Evolutionary conservation across 495 filamentous ascomycete species (phyloP).

Genomic region (Aspergillus steynii): DNA sequence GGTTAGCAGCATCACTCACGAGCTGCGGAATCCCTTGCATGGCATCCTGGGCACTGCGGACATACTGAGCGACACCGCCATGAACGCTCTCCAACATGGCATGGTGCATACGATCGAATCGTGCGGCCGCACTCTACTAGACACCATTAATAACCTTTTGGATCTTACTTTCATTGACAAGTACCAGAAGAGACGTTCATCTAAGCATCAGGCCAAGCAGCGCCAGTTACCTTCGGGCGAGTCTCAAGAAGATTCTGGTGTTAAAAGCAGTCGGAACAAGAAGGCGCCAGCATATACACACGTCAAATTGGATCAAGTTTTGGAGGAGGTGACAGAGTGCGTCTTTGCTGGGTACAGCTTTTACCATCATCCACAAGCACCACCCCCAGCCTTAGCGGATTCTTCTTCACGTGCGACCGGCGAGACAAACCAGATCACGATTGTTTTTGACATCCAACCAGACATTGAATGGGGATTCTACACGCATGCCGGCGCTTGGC

Average conservation of each 20-base stretch:
- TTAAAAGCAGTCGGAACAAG: slow-evolving; percentile 3
- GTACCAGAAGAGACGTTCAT: slow-evolving; percentile 14
- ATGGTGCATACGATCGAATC: slow-evolving; percentile 66
- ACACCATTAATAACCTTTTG: slow-evolving; percentile 67
- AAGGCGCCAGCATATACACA: slow-evolving; percentile 12
- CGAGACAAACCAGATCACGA: slow-evolving; percentile 30
- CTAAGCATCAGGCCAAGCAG: background rate
- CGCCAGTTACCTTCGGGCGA: background rate
- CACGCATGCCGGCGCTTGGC: slow-evolving; percentile 62
- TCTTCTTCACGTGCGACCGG: slow-evolving; percentile 15
- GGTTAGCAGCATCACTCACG: slow-evolving; percentile 69
- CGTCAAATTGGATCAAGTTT: slow-evolving; percentile 46
- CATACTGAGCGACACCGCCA: slow-evolving; percentile 57
- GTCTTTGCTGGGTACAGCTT: slow-evolving; percentile 54
- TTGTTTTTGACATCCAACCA: slow-evolving; percentile 59
- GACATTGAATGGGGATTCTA: slow-evolving; percentile 53
- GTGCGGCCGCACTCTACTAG: slow-evolving; percentile 65
- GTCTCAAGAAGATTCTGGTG: background rate
- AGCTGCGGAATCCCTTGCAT: slow-evolving; percentile 67
- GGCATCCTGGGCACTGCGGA: slow-evolving; percentile 64
- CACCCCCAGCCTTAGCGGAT: slow-evolving; percentile 18
- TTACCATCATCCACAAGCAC: slow-evolving; percentile 24
- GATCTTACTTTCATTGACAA: slow-evolving; percentile 48
- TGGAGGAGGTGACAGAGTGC: slow-evolving; percentile 61
- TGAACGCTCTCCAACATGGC: slow-evolving; percentile 54